Conservation (phyloP, 106 monocot species). For the Phalaenopsis equestris region DNA sequence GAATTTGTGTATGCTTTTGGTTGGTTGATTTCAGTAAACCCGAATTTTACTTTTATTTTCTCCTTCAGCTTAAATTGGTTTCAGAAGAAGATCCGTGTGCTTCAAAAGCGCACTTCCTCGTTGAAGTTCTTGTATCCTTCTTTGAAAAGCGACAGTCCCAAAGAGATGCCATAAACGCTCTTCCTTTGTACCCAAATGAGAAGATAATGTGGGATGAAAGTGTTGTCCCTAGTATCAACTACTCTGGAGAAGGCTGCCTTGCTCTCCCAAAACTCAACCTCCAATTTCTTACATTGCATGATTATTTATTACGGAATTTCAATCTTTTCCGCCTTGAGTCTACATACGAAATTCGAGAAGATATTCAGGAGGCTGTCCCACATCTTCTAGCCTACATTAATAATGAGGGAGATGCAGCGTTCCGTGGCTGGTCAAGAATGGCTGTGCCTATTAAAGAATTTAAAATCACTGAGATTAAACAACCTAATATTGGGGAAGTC, state of each 20-base stretch:
- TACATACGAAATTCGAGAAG: constrained; percentile 98
- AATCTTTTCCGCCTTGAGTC: constrained; percentile 99
- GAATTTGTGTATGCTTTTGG: background rate
- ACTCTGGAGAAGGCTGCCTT: constrained; percentile 95
- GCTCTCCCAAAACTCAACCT: constrained; percentile 98
- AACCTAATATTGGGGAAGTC: constrained; percentile 96
- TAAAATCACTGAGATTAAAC: constrained; percentile 79
- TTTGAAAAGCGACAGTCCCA: constrained; percentile 98
- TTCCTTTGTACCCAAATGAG: constrained; percentile 96
- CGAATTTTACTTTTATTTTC: background rate
- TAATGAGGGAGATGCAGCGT: constrained; percentile 90
- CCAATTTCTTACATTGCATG: constrained; percentile 95
- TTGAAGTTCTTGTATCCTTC: constrained; percentile 76
- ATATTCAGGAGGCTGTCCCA: constrained; percentile 97
- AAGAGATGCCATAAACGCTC: constrained; percentile 98
- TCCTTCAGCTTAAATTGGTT: constrained; percentile 73
- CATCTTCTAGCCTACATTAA: constrained; percentile 92
- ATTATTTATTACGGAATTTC: constrained; percentile 90
- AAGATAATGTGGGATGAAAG: constrained; percentile 99
- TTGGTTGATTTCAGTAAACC: background rate
- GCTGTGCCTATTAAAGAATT: constrained; percentile 89
- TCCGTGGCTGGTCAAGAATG: constrained; percentile 99
- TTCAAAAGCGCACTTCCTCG: constrained; percentile 61
- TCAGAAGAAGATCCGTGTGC: constrained; percentile 83
- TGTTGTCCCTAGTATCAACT: constrained; percentile 96